Conservation (phyloP, 768 basidiomycete genomes). For the Stropharia rugosoannulata region DNA sequence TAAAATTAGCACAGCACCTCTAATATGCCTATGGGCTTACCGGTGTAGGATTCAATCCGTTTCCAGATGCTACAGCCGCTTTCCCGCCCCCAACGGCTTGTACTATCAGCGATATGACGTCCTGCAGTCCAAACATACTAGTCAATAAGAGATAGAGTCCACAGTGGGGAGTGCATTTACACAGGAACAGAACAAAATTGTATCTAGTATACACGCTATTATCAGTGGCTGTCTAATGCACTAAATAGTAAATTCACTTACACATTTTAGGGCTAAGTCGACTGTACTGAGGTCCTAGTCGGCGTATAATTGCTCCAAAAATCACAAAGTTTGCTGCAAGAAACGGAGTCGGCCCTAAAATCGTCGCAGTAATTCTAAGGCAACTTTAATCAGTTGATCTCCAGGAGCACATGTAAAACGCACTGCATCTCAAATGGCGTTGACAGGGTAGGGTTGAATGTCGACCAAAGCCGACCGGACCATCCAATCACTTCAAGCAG, state of each 20-base stretch:
- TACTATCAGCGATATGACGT: slow-evolving; percentile 56
- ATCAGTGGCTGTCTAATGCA: background rate
- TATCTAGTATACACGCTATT: slow-evolving; percentile 23
- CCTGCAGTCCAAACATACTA: slow-evolving; percentile 22
- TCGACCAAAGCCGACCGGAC: slow-evolving; percentile 55
- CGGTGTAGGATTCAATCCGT: slow-evolving; percentile 12
- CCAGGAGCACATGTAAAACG: slow-evolving; percentile 12
- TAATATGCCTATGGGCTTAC: background rate
- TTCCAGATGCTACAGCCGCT: slow-evolving; percentile 36
- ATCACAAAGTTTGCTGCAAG: slow-evolving; percentile 58
- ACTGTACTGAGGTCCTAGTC: slow-evolving; percentile 48
- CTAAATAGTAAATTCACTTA: slow-evolving; percentile 19
- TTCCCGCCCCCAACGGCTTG: slow-evolving; percentile 65
- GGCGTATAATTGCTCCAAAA: slow-evolving; percentile 42
- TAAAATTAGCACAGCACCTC: background rate
- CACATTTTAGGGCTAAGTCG: slow-evolving; percentile 42
- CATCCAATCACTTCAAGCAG: slow-evolving; percentile 54
- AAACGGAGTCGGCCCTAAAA: slow-evolving; percentile 56
- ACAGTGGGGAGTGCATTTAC: slow-evolving; percentile 19
- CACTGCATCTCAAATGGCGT: slow-evolving; percentile 42
- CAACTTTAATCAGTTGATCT: background rate
- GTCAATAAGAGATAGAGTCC: background rate
- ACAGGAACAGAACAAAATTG: slow-evolving; percentile 35
- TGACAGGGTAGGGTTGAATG: slow-evolving; percentile 18
- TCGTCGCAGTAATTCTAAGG: slow-evolving; percentile 39